Evolutionary conservation across 331 rosid genomes (phyloP).

Genomic region (Rosa hybrid): DNA sequence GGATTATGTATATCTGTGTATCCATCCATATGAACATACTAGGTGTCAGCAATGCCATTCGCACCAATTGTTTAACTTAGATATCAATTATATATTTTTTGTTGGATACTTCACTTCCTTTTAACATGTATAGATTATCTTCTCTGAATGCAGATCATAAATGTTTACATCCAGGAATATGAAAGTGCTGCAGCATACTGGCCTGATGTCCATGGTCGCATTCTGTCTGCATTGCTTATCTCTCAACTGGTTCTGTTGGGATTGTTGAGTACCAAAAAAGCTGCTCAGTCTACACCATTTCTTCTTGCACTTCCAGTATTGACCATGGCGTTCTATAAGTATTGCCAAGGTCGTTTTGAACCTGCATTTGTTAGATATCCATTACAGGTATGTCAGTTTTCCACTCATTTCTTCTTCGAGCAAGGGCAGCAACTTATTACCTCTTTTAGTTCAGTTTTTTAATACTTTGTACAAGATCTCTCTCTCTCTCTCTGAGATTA

Average conservation of each 20-base stretch:
- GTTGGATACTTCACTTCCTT: not conserved
- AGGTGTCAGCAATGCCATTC: not conserved
- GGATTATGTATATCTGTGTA: not conserved
- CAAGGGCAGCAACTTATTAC: not conserved
- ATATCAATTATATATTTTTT: not conserved
- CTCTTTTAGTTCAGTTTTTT: not conserved
- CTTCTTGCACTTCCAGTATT: constrained; percentile 72
- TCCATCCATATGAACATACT: not conserved
- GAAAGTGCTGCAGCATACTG: constrained; percentile 91
- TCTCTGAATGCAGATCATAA: constrained; percentile 67
- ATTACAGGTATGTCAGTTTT: constrained; percentile 53
- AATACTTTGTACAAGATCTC: not conserved
- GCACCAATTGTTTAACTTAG: not conserved
- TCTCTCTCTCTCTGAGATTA: not conserved
- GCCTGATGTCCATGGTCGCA: constrained; percentile 86
- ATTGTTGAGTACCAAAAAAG: constrained; percentile 55
- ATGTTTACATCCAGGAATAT: constrained; percentile 77
- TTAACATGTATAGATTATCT: not conserved
- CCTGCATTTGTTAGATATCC: constrained; percentile 67
- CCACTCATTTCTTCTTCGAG: not conserved
- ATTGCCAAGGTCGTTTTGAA: constrained; percentile 76
- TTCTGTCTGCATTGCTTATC: constrained; percentile 52
- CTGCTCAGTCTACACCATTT: constrained; percentile 74
- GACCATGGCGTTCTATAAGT: constrained; percentile 60
- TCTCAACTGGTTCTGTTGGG: constrained; percentile 76